Conservation (phyloP, 345 rosid species). For the Limnanthes douglasii region DNA sequence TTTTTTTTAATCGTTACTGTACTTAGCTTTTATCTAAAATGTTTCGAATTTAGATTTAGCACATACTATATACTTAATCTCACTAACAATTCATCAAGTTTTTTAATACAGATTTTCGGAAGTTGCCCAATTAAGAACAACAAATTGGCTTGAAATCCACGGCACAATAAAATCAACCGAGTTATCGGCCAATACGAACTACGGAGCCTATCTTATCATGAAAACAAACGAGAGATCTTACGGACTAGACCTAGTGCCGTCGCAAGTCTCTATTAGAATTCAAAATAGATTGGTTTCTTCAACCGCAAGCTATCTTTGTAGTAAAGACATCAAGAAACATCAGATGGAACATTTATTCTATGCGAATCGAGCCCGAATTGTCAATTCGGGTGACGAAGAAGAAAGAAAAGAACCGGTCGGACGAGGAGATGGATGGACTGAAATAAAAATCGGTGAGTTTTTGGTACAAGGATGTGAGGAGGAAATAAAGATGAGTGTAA, state of each 20-base stretch:
- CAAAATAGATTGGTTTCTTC: conserved; percentile 4
- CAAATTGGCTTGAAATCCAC: conserved; percentile 23
- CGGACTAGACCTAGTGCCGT: conserved; percentile 38
- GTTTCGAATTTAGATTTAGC: no score
- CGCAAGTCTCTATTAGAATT: conserved; percentile 20
- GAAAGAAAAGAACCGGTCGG: conserved; percentile 9
- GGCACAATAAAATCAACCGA: conserved; percentile 19
- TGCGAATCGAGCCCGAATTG: conserved; percentile 7
- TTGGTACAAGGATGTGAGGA: conserved; percentile 14
- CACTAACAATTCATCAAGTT: no score
- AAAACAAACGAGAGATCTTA: conserved; percentile 20
- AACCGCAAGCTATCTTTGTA: conserved; percentile 5
- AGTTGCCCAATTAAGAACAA: conserved; percentile 22
- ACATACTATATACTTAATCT: no score
- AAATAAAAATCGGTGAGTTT: conserved; percentile 62
- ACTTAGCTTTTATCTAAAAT: no score
- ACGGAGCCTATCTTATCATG: conserved; percentile 32
- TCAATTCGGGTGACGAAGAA: neutral
- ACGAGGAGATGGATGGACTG: conserved; percentile 64
- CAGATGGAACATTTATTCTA: conserved; percentile 8
- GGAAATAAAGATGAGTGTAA: conserved; percentile 43
- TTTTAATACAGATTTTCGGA: conserved; percentile 24
- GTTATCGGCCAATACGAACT: conserved; percentile 29
- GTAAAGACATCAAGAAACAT: conserved; percentile 17
- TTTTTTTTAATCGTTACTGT: no score